Base-by-base conservation (phyloP, 768 basidiomycete species). In the Mycena metata region DNA sequence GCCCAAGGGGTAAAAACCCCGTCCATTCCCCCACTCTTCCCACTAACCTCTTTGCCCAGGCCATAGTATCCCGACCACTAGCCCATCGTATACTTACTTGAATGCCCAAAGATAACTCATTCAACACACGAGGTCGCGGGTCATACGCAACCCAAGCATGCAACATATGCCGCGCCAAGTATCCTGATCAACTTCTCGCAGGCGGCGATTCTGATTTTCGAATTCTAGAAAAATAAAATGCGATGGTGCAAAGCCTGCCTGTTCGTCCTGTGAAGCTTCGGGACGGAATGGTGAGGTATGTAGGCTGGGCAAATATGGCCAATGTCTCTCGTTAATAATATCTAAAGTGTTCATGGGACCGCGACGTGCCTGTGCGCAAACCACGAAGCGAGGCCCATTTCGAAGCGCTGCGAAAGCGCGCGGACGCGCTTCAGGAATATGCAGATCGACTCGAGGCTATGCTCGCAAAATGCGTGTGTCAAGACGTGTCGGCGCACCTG, bases 351-450 rank as follows among this genome's bases (percentile, higher is more conserved):
- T 42, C 60, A 16, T 72, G 71, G 71, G 64, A 60, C 0, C 54
- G 61, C 11, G 55, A 72, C 9, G 33, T 33, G 19, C 19, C 56
- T 0, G 17, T 39, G 2, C 64, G 71, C 8, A 61, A 47, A 8
- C 68, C 71, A 1, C 59, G 61, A 15, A 69, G 64, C n/a, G 69
- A 72, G 46, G 61, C 69, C 3, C 66, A 73, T 33, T 72, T 72
- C 24, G 72, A 70, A 39, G 62, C 69, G 9, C 62, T 73, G 5
- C 61, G 69, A 30, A 70, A 70, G 64, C 69, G 61, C 5, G 56
- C 57, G 5, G 63, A 67, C 39, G 45, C 69, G 15, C 59, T 73
- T 10, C 66, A 73, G 15, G 66, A 47, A 2, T 62, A 66, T 30
- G 43, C 24, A 1, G 57, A 60, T 6, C 42, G 42, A 16, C 69